Base-by-base conservation (phyloP, 1,284 basidiomycete species). In the Sanghuangporus sanghuang region DNA sequence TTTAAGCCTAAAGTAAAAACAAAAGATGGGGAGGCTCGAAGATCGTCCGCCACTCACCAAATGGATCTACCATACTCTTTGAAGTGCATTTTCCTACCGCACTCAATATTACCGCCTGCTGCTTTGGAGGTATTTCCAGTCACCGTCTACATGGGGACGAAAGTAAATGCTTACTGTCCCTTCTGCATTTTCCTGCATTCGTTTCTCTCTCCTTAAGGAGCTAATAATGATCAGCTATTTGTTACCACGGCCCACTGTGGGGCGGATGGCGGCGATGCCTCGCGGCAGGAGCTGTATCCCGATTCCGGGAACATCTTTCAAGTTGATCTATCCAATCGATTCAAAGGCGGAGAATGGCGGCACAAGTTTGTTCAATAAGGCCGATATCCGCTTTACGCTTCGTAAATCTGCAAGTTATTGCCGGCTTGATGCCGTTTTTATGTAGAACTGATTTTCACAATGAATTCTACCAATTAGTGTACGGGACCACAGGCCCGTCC, bases 221-320 rank as follows among this genome's bases (percentile, higher is more conserved):
- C 79, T n/a, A 76, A 83, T 52, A 77, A 84, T 53, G 85, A 89
- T 68, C 80, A 85, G 68, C 68, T 89, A 48, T 89, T 82, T 68
- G 81, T 89, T 9, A 89, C 87, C 8, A 85, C 85, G 5, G 86
- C 86, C 16, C 85, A 86, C 67, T 86, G 85, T 67, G 79, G 81
- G 32, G 84, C 83, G 3, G 74, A 78, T 59, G 81, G 81, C 42
- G 83, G 81, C 8, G 81, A 86, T 68, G 72, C 75, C 12, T 74
- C 69, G 54, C 73, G 77, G 64, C 85, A 89, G 70, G 69, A 71
- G 42, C 69, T 77, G 52, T 89, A 78, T 68, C 84, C 84, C 35
- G 79, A 87, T 69, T 89, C 86, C 27, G 87, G 87, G 2, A 77
- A 89, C 71, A 68, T 89, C 16, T 89, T 89, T 70, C 75, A 78